A percentile compares a stretch with the other conserved stretches of the same genome.
Evolutionary conservation across 2,329 filamentous ascomycete species (phyloP).

Genomic region (Sporothrix phasma): DNA sequence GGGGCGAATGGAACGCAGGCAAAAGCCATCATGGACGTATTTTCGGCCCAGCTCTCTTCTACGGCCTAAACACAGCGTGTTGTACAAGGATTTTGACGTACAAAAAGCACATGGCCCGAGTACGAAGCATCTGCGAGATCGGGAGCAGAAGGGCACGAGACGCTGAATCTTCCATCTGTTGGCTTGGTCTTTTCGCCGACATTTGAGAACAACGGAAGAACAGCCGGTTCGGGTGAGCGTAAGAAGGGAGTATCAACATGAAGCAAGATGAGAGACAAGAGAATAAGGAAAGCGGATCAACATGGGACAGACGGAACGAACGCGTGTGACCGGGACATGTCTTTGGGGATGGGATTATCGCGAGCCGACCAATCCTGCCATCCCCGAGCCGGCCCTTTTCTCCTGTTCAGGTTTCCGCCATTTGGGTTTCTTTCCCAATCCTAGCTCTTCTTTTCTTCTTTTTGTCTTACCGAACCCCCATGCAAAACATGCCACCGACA

Average conservation of each 20-base stretch:
- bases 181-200: not conserved
- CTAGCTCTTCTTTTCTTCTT: not conserved
- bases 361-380: not conserved
- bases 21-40: not conserved
- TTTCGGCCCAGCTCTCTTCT: not conserved
- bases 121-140: not conserved
- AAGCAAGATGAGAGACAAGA: not conserved
- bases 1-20: not conserved
- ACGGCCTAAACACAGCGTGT: not conserved
- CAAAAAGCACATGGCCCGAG: not conserved
- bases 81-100: not conserved
- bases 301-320: not conserved
- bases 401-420: too few relatives aligned
- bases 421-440: not conserved
- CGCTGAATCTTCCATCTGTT: not conserved
- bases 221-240: not conserved
- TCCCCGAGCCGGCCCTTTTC: slow-evolving; percentile 2
- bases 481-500: not conserved
- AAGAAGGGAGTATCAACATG: not conserved
- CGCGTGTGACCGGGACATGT: not conserved
- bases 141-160: not conserved
- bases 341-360: not conserved
- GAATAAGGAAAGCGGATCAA: not conserved
- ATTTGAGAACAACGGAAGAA: not conserved
- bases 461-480: not conserved